These are phyloP conservation scores for Leonotis leonurus DNA, from an alignment of 257 asterid genomes.

Conservation along the genomic window DNA sequence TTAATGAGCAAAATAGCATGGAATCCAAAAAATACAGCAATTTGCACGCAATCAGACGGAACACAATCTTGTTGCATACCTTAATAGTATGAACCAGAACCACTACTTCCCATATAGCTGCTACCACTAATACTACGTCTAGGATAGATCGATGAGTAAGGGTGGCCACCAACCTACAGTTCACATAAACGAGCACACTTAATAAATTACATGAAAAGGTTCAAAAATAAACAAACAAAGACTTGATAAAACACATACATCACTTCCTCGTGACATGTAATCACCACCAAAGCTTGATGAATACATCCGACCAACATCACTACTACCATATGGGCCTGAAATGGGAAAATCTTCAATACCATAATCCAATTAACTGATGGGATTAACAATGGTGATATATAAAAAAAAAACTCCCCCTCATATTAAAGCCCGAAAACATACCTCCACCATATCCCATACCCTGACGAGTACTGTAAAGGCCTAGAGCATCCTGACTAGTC, in stretches of 20 bases:
- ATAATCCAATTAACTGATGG: too few species aligned
- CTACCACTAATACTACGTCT: conserved; percentile 70
- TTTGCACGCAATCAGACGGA: not conserved
- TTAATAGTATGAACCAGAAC: conserved; percentile 86
- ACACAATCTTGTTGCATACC: conserved; percentile 27
- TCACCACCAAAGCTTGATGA: conserved; percentile 75
- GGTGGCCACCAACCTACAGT: conserved; percentile 71
- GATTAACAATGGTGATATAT: too few species aligned
- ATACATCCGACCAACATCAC: conserved; percentile 76
- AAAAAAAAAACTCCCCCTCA: not conserved
- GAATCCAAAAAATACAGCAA: not conserved
- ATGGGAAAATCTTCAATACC: conserved; percentile 2
- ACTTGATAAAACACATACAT: conserved; percentile 39
- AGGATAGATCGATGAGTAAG: conserved; percentile 76
- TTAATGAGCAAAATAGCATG: conserved; percentile 9
- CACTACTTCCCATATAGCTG: conserved; percentile 73
- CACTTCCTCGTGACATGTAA: conserved; percentile 69
- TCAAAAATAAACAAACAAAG: not conserved
- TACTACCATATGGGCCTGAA: conserved; percentile 74
- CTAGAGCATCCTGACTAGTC: conserved; percentile 77
- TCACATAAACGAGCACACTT: conserved; percentile 3
- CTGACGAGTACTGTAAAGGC: conserved; percentile 74
- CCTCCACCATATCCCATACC: conserved; percentile 83
- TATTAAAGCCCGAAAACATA: conserved; percentile 20
- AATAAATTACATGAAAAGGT: not conserved